Conservation (phyloP, 306 rosid genomes). For the Castanea crenata region DNA sequence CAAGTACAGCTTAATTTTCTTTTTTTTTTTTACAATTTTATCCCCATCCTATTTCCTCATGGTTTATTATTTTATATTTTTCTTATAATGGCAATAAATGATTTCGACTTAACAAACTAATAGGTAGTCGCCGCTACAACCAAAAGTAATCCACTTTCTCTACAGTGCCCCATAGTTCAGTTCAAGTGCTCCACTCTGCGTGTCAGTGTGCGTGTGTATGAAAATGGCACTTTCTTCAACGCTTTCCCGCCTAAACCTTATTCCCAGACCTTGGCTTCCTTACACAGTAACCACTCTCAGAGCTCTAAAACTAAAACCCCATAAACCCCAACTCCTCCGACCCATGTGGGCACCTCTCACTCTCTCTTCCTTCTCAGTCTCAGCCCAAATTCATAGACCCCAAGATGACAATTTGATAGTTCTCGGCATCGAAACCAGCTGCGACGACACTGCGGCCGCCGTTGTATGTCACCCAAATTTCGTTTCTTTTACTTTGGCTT, state of each 20-base stretch:
- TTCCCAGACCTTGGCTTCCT: constrained; percentile 49
- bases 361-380: background rate
- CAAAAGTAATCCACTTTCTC: no score
- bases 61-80: no score
- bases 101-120: no score
- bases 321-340: constrained; percentile 18
- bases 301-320: constrained; percentile 32
- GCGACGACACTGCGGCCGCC: constrained; percentile 97
- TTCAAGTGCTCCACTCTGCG: background rate
- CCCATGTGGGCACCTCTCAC: constrained; percentile 15
- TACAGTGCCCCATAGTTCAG: no score
- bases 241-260: constrained; percentile 64
- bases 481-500: background rate
- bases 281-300: constrained; percentile 14
- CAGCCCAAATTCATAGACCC: constrained; percentile 27
- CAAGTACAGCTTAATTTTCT: no score
- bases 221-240: constrained; percentile 53
- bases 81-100: no score
- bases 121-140: no score
- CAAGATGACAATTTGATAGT: constrained; percentile 46
- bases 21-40: no score
- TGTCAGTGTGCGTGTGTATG: background rate
- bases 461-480: constrained; percentile 45
- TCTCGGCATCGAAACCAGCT: constrained; percentile 94
- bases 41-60: no score